phyloP scores from a whole-genome alignment of 1,284 basidiomycete genomes.

The Golubevia sp. region DNA sequence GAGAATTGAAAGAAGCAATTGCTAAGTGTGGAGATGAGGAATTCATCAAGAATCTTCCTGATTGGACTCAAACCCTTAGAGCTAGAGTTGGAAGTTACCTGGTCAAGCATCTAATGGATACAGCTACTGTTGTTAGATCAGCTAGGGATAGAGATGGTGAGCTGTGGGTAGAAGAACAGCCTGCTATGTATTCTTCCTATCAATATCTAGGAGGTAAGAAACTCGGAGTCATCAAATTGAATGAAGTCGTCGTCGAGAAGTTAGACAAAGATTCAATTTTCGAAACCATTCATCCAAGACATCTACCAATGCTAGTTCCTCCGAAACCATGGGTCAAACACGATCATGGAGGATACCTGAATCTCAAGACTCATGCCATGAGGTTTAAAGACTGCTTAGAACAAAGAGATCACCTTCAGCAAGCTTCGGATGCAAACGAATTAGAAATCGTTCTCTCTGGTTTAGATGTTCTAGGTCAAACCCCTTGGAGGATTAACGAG shows the following conservation, averaged over 20 bases:
- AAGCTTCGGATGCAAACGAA: conserved; percentile 76
- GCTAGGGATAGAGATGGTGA: conserved; percentile 47
- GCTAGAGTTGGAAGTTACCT: conserved; percentile 82
- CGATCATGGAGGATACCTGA: conserved; percentile 81
- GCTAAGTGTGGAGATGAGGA: conserved; percentile 28
- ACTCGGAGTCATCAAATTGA: conserved; percentile 86
- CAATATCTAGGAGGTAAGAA: conserved; percentile 91
- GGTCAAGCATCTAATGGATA: conserved; percentile 80
- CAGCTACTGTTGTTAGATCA: conserved; percentile 75
- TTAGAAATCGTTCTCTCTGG: conserved; percentile 86
- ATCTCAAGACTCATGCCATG: conserved; percentile 67
- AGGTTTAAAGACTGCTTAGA: conserved; percentile 90
- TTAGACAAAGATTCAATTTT: conserved; percentile 77
- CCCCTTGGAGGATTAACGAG: conserved; percentile 88
- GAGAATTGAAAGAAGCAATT: neutral
- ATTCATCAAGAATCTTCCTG: too few species aligned
- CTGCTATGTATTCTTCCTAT: conserved; percentile 89
- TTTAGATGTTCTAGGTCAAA: conserved; percentile 85
- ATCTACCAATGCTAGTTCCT: conserved; percentile 91
- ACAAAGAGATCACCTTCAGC: conserved; percentile 78
- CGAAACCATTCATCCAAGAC: conserved; percentile 85
- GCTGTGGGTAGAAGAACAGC: conserved; percentile 72
- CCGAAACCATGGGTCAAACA: conserved; percentile 84
- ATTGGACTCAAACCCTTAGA: conserved; percentile 63
- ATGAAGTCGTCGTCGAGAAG: conserved; percentile 77